Conservation (phyloP, 2,329 filamentous ascomycete species). For the Colletotrichum filicis region DNA sequence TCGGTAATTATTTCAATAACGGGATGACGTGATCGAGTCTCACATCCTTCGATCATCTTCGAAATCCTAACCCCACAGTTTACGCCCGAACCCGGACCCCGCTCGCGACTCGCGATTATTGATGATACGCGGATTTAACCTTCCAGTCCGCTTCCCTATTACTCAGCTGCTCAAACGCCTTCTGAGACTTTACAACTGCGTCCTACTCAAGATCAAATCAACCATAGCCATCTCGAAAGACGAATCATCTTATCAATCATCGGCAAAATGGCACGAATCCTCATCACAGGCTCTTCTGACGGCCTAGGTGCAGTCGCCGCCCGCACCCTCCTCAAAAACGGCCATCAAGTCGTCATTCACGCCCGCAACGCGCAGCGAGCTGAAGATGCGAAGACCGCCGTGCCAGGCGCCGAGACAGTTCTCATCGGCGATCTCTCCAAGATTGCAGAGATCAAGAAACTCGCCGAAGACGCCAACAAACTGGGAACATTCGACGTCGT, state of each 20-base stretch:
- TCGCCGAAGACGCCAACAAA: constrained; percentile 62
- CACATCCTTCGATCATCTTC: background rate
- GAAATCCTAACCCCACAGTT: background rate
- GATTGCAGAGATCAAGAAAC: constrained; percentile 58
- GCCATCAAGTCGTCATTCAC: constrained; percentile 67
- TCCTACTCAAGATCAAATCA: background rate
- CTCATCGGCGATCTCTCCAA: constrained; percentile 64
- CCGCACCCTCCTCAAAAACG: constrained; percentile 57
- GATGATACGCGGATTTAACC: background rate
- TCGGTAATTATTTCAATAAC: too few relatives aligned
- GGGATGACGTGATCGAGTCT: background rate
- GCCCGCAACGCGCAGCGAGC: constrained; percentile 66
- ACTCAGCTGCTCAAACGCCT: background rate
- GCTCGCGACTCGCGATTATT: background rate
- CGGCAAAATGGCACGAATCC: constrained; percentile 18
- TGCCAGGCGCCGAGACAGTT: constrained; percentile 61
- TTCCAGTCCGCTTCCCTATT: background rate
- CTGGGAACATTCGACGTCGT: constrained; percentile 63
- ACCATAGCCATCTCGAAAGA: background rate
- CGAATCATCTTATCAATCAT: background rate
- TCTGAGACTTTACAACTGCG: background rate
- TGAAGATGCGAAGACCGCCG: constrained; percentile 55
- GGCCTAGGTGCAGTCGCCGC: constrained; percentile 65
- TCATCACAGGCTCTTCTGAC: constrained; percentile 68
- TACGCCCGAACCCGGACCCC: background rate